Percentiles rank a stretch among this genome's conserved stretches.
Conservation (phyloP, 2,329 filamentous ascomycete genomes). For the Aspergillus ustus region DNA sequence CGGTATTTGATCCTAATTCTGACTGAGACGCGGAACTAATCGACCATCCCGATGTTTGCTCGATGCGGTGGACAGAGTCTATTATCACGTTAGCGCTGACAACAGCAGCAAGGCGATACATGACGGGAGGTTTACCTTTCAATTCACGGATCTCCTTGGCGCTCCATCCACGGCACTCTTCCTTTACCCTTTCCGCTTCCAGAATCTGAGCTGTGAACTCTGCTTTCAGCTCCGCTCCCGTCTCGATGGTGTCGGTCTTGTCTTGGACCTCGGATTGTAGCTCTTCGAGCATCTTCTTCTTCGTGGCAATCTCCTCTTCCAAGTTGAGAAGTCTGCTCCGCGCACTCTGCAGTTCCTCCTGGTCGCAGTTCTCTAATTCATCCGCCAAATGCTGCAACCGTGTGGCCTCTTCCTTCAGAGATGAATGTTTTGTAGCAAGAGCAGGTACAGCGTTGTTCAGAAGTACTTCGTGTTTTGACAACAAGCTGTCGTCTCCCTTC, state of each 20-base stretch:
- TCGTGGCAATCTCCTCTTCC: slow-evolving; percentile 71
- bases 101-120: not conserved
- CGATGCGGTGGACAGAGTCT: slow-evolving; percentile 46
- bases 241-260: slow-evolving; percentile 67
- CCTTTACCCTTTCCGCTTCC: slow-evolving; percentile 79
- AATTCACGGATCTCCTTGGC: slow-evolving; percentile 76
- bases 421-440: slow-evolving; percentile 64
- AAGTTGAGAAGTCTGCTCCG: slow-evolving; percentile 69
- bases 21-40: slow-evolving; percentile 43
- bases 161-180: slow-evolving; percentile 89
- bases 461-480: slow-evolving; percentile 71
- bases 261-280: slow-evolving; percentile 70
- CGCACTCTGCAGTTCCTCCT: slow-evolving; percentile 74
- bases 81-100: not conserved
- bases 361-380: slow-evolving; percentile 68
- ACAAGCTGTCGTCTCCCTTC: slow-evolving; percentile 69
- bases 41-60: slow-evolving; percentile 51
- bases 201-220: slow-evolving; percentile 74
- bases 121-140: slow-evolving; percentile 63
- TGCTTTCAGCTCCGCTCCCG: slow-evolving; percentile 68
- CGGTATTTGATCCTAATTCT: slow-evolving; percentile 30
- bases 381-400: slow-evolving; percentile 72
- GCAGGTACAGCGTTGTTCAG: slow-evolving; percentile 70
- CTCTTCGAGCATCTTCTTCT: slow-evolving; percentile 68
- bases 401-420: slow-evolving; percentile 66